These are phyloP conservation scores for Acorus gramineus DNA, from an alignment of 106 monocot species.

Conservation along the genomic window DNA sequence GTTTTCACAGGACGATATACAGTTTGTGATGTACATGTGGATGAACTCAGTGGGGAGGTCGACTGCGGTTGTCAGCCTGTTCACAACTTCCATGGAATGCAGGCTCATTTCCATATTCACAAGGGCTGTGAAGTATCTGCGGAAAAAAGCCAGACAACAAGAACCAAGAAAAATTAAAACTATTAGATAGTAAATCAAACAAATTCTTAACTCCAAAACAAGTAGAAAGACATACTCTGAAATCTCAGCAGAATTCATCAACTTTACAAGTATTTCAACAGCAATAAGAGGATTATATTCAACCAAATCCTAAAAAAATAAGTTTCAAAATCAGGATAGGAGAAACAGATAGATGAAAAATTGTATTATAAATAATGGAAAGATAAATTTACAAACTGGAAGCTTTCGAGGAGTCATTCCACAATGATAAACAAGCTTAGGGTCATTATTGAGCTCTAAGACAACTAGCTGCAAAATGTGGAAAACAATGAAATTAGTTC, in stretches of 20 bases:
- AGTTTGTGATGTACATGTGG: constrained; percentile 66
- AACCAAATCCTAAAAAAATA: constrained; percentile 67
- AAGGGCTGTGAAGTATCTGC: constrained; percentile 79
- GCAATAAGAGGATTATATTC: constrained; percentile 90
- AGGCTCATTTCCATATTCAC: constrained; percentile 97
- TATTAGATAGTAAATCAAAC: background rate
- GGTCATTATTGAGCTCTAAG: constrained; percentile 58
- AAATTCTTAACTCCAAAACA: background rate
- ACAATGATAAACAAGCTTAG: constrained; percentile 91
- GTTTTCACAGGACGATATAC: constrained; percentile 66
- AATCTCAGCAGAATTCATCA: constrained; percentile 89
- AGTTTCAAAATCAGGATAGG: background rate
- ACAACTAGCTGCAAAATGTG: constrained; percentile 59
- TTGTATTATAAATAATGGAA: background rate
- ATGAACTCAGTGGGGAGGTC: constrained; percentile 62
- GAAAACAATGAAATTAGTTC: background rate
- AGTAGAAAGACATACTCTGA: constrained; percentile 43
- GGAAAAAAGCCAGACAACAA: constrained; percentile 3
- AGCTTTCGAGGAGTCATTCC: constrained; percentile 75
- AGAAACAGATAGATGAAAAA: background rate
- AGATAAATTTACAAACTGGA: constrained; percentile 41
- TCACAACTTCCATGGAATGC: constrained; percentile 98
- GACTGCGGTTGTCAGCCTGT: constrained; percentile 86
- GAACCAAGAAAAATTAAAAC: background rate
- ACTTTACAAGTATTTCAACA: constrained; percentile 81